Conservation (phyloP, 345 rosid species). For the Anastatica hierochuntica region DNA sequence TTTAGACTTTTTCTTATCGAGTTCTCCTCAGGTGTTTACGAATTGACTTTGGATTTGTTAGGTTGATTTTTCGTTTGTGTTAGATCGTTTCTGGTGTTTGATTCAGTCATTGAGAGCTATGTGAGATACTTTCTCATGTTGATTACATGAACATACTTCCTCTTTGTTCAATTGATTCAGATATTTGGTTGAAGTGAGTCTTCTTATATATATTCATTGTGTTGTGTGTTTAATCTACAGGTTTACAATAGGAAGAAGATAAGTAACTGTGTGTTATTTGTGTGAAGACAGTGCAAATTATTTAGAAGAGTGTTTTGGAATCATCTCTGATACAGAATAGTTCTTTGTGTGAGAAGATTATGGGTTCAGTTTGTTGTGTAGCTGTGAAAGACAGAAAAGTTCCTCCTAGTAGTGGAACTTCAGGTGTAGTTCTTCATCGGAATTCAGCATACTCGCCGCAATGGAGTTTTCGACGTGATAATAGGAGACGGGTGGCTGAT, state of each 20-base stretch:
- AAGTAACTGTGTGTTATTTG: too few species aligned
- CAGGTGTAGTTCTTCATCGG: constrained; percentile 28
- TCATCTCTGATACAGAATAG: too few species aligned
- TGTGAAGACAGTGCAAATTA: too few species aligned
- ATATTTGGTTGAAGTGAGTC: neutral
- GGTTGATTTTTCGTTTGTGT: neutral
- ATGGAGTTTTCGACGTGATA: constrained; percentile 89
- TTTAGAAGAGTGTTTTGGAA: too few species aligned
- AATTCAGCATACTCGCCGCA: constrained; percentile 67
- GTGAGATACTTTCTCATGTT: neutral
- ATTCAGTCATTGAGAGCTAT: too few species aligned
- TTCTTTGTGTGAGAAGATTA: constrained; percentile 29
- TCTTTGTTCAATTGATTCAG: too few species aligned
- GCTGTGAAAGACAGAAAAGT: constrained; percentile 54
- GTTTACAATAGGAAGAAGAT: constrained; percentile 10
- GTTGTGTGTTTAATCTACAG: constrained; percentile 1
- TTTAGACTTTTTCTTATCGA: neutral
- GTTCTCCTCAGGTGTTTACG: neutral
- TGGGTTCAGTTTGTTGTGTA: constrained; percentile 95
- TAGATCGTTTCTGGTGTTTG: neutral
- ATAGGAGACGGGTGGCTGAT: constrained; percentile 82
- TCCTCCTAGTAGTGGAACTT: constrained; percentile 29
- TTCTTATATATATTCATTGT: neutral
- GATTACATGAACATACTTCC: too few species aligned
- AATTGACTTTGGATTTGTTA: neutral